Conservation (phyloP, 257 asterid species). For the Solanum ossicruentum region DNA sequence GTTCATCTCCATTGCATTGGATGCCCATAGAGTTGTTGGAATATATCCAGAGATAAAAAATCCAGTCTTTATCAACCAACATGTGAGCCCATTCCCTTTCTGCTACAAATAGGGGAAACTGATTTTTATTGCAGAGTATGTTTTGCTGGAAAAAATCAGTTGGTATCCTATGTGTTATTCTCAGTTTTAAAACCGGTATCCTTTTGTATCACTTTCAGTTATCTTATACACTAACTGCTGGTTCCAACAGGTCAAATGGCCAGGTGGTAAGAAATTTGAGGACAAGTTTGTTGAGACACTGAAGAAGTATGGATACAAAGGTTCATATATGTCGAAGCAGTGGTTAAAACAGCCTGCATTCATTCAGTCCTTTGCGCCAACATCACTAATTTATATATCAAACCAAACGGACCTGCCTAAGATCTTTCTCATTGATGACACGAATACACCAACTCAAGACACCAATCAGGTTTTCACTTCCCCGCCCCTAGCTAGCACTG, state of each 20-base stretch:
- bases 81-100: constrained; percentile 32
- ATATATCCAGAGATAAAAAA: constrained; percentile 97
- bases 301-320: constrained; percentile 64
- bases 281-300: constrained; percentile 76
- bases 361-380: constrained; percentile 93
- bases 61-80: constrained; percentile 79
- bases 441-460: constrained; percentile 52
- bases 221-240: background rate
- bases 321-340: constrained; percentile 73
- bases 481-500: background rate
- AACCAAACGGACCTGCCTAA: constrained; percentile 77
- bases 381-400: constrained; percentile 65
- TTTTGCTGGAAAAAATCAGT: background rate
- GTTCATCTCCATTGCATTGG: constrained; percentile 73
- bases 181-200: background rate
- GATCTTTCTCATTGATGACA: constrained; percentile 60
- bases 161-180: background rate
- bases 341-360: constrained; percentile 86
- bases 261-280: constrained; percentile 72
- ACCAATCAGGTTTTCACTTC: constrained; percentile 68
- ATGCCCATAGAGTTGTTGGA: constrained; percentile 82
- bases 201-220: background rate
- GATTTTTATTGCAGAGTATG: background rate
- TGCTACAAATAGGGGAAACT: background rate
- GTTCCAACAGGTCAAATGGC: constrained; percentile 72